A percentile compares a stretch with the other conserved stretches of the same genome.
These are phyloP conservation scores for Cladorrhinum samala DNA, from an alignment of 495 filamentous ascomycete species.

Conservation along the genomic window DNA sequence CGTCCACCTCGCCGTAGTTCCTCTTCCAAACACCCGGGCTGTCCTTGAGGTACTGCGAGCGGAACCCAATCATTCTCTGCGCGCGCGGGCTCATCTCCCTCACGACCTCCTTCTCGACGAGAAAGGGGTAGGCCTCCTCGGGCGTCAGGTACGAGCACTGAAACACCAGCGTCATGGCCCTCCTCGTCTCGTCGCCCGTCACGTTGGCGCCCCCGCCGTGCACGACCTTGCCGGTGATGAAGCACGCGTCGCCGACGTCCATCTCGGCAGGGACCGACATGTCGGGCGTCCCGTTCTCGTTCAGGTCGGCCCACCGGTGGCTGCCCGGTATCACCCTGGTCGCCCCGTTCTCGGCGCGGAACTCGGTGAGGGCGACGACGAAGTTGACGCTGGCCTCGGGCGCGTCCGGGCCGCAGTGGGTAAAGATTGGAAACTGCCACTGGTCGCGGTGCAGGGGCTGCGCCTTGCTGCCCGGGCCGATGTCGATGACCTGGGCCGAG, in stretches of 20 bases:
- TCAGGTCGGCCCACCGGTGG: constrained; percentile 6
- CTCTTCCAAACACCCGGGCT: constrained; percentile 13
- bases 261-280: constrained; percentile 8
- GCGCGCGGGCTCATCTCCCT: constrained; percentile 3
- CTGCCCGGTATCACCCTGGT: constrained; percentile 8
- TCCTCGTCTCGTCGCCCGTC: constrained; percentile 3
- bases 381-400: constrained; percentile 11
- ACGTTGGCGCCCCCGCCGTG: constrained; percentile 9
- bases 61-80: constrained; percentile 10
- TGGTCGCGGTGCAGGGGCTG: constrained; percentile 11
- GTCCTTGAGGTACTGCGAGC: constrained; percentile 11
- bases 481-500: constrained; percentile 9
- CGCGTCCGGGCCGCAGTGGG: not conserved
- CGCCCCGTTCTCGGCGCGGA: constrained; percentile 8
- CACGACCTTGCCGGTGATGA: constrained; percentile 12
- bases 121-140: constrained; percentile 11
- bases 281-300: constrained; percentile 2
- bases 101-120: constrained; percentile 5
- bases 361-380: constrained; percentile 7
- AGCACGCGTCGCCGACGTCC: constrained; percentile 9
- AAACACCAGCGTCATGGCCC: constrained; percentile 9
- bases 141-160: constrained; percentile 10
- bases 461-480: constrained; percentile 2
- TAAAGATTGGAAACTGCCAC: constrained; percentile 13
- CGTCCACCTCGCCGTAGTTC: constrained; percentile 7